Conservation (phyloP, 2,329 filamentous ascomycete species). For the Phialophora chinensis region DNA sequence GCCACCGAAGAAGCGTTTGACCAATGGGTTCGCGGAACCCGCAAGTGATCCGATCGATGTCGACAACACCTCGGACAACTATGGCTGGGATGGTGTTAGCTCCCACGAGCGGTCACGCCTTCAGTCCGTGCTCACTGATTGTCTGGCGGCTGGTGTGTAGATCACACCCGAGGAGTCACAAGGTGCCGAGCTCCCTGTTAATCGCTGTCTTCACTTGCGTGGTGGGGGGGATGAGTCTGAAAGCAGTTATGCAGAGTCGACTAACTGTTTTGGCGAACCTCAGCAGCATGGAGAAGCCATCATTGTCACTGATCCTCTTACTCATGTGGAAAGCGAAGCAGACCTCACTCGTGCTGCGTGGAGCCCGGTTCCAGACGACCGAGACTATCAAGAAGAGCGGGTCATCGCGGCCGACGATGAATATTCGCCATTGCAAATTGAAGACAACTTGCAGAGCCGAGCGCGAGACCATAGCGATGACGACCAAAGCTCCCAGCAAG, state of each 20-base stretch:
- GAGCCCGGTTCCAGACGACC: not conserved
- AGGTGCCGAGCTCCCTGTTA: not conserved
- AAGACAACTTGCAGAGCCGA: not conserved
- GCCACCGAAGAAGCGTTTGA: not conserved
- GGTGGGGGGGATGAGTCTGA: not conserved
- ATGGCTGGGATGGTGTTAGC: constrained; percentile 68
- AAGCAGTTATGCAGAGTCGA: not conserved
- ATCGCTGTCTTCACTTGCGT: not conserved
- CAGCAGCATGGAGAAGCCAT: not conserved
- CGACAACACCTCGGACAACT: constrained; percentile 63
- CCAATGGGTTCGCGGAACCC: constrained; percentile 29
- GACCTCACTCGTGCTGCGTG: not conserved
- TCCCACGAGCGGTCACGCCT: constrained; percentile 27
- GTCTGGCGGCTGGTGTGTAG: constrained; percentile 35
- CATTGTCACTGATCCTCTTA: not conserved
- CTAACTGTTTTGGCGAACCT: not conserved
- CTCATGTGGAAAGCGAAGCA: not conserved
- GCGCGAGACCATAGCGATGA: not conserved
- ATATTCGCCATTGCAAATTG: not conserved
- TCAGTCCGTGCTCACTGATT: constrained; percentile 53
- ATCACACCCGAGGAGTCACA: constrained; percentile 4
- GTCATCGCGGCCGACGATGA: not conserved
- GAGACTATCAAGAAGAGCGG: not conserved
- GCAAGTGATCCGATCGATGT: constrained; percentile 41
- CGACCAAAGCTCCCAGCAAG: not conserved